phyloP scores from a whole-genome alignment of 768 basidiomycete species.

The Pulveroboletus sp. region DNA sequence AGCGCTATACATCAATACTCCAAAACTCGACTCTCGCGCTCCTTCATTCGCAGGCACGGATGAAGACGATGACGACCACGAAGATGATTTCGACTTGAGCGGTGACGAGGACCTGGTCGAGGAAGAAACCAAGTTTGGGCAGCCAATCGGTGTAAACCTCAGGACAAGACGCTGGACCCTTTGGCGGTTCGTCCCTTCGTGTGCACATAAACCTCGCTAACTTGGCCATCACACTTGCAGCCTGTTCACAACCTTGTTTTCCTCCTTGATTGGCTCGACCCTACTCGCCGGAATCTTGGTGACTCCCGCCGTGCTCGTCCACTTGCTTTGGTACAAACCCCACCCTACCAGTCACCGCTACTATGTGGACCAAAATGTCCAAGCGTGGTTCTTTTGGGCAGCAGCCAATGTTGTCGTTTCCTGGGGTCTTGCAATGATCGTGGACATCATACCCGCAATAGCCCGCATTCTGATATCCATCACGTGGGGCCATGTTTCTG shows the following conservation, averaged over 20 bases:
- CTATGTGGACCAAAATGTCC: slow-evolving; percentile 62
- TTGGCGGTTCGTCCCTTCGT: slow-evolving; percentile 43
- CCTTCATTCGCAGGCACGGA: slow-evolving; percentile 53
- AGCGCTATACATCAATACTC: slow-evolving; percentile 21
- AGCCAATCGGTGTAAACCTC: slow-evolving; percentile 53
- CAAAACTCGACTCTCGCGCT: slow-evolving; percentile 34
- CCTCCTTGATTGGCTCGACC: slow-evolving; percentile 70
- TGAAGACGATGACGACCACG: slow-evolving; percentile 59
- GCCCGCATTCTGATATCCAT: slow-evolving; percentile 50
- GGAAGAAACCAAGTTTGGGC: slow-evolving; percentile 63
- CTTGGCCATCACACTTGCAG: slow-evolving; percentile 33
- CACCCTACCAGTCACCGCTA: slow-evolving; percentile 53
- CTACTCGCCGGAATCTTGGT: slow-evolving; percentile 62
- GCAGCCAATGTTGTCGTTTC: slow-evolving; percentile 76
- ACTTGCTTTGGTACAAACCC: slow-evolving; percentile 69
- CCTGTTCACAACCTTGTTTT: slow-evolving; percentile 60
- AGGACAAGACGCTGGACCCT: slow-evolving; percentile 46
- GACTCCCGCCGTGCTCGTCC: slow-evolving; percentile 58
- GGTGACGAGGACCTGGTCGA: slow-evolving; percentile 75
- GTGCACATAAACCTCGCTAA: not conserved
- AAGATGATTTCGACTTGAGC: slow-evolving; percentile 68
- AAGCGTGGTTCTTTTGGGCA: slow-evolving; percentile 82
- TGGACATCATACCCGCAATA: slow-evolving; percentile 65
- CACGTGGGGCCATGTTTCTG: slow-evolving; percentile 76
- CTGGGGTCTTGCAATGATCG: slow-evolving; percentile 72